Base-by-base conservation (phyloP, 257 asterid species). In the Mentha longifolia region DNA sequence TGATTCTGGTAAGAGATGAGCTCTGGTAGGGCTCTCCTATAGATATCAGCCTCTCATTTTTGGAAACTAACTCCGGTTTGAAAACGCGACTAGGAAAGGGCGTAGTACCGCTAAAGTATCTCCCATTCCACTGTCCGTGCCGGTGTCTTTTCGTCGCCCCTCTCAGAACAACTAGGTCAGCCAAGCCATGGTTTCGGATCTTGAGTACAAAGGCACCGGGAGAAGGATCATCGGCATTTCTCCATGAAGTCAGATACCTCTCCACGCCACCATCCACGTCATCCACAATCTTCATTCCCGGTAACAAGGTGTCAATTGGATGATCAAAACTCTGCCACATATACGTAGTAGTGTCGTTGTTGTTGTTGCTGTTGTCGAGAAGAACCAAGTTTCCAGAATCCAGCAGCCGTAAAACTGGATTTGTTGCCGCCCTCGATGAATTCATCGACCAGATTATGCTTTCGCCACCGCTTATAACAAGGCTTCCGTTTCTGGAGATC, bases 51-150 rank as follows among this genome's bases (percentile, higher is more conserved):
- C 33, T 67, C 37, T 22, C 77, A 22, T 20, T 15, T 3, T n/a
- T 31, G 52, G 75, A 58, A 19, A 35, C 71, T 9, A 57, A 1
- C 0, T 55, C 56, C 0, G 57, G 59, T 0, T 15, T 60, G 51
- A 11, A 76, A 4, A 45, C 2, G 3, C n/a, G 19, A 35, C n/a
- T 63, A 5, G 77, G 73, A 33, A 64, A 50, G 37, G 20, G 33
- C 2, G 31, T 49, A 2, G 9, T 4, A 8, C 84, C 84, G 20
- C 58, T 13, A 7, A 77, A 77, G 31, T 19, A 47, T 5, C 65
- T 20, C 46, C n/a, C n/a, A n/a, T n/a, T 80, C 85, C 88, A 83
- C 0, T 22, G 61, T n/a, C 85, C 87, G 3, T 20, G n/a, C 0
- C 81, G 70, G 42, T 12, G 75, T 3, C 9, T n/a, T 42, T 77